These are phyloP conservation scores for Rhizophagus prolifer DNA, from an alignment of 192 early-diverging fungal species.

Conservation along the genomic window DNA sequence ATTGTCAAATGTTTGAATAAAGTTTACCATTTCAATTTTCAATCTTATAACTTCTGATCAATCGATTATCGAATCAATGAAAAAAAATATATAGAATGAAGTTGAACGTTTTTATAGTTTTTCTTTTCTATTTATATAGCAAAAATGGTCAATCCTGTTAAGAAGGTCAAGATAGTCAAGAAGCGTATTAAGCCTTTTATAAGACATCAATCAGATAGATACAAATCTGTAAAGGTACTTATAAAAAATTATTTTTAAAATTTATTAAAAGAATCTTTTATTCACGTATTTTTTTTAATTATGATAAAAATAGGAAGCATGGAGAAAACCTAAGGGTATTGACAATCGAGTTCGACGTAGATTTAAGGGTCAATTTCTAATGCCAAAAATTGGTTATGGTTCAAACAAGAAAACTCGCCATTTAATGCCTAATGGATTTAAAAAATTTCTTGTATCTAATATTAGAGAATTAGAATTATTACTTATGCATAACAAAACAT, in stretches of 20 bases:
- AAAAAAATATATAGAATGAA: no score
- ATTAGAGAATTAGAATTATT: conserved; percentile 89
- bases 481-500: conserved; percentile 99
- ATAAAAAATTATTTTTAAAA: not conserved
- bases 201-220: conserved; percentile 99
- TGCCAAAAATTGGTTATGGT: conserved; percentile 99
- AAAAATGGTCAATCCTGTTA: conserved; percentile 92
- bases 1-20: no score
- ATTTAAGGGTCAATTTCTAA: conserved; percentile 96
- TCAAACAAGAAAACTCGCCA: conserved; percentile 95
- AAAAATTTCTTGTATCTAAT: conserved; percentile 96
- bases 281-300: not conserved
- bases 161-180: conserved; percentile 97
- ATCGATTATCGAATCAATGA: no score
- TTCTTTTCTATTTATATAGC: not conserved
- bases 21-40: no score
- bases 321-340: conserved; percentile 99
- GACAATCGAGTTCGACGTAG: conserved; percentile 96
- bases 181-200: conserved; percentile 97
- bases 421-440: conserved; percentile 97
- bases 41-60: no score
- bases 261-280: not conserved
- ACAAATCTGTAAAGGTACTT: conserved; percentile 85
- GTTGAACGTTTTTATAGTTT: not conserved
- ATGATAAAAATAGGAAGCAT: conserved; percentile 73